phyloP scores from a whole-genome alignment of 2,329 filamentous ascomycete species.

The Xylaria sp. region DNA sequence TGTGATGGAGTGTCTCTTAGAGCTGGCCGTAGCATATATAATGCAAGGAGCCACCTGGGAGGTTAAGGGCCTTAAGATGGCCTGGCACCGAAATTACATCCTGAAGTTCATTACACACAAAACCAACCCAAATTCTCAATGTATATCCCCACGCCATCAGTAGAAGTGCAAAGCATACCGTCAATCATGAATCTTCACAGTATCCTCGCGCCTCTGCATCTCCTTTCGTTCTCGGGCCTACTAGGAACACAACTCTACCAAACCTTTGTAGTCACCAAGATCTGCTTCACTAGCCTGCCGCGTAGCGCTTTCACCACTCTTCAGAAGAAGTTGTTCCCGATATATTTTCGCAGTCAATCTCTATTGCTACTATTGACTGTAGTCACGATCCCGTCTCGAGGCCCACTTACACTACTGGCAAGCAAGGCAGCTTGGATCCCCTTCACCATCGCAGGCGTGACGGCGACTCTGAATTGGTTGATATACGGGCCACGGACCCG shows the following conservation, averaged over 20 bases:
- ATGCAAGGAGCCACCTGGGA: not conserved
- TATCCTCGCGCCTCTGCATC: slow-evolving; percentile 44
- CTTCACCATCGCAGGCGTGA: slow-evolving; percentile 41
- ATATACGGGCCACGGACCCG: slow-evolving; percentile 47
- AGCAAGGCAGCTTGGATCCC: slow-evolving; percentile 44
- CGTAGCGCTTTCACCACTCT: slow-evolving; percentile 45
- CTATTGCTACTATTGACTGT: slow-evolving; percentile 44
- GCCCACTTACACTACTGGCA: slow-evolving; percentile 39
- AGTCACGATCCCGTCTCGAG: slow-evolving; percentile 43
- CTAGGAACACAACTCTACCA: slow-evolving; percentile 50
- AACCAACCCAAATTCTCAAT: not conserved
- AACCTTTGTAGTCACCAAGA: slow-evolving; percentile 46
- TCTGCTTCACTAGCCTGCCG: slow-evolving; percentile 44
- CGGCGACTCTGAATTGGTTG: slow-evolving; percentile 43
- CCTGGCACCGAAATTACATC: not conserved
- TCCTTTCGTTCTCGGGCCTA: slow-evolving; percentile 48
- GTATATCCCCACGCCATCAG: slow-evolving; percentile 15
- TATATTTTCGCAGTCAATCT: slow-evolving; percentile 48
- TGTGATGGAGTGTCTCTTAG: not conserved
- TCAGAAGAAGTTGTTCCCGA: slow-evolving; percentile 49
- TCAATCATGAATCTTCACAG: slow-evolving; percentile 13
- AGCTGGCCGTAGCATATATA: slow-evolving; percentile 11
- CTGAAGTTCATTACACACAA: not conserved
- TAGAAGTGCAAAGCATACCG: slow-evolving; percentile 3
- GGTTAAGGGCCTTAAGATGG: not conserved